Percentiles rank a stretch among this genome's conserved stretches.
phyloP scores from a whole-genome alignment of 495 filamentous ascomycete genomes.

The Penicillium paxilli region DNA sequence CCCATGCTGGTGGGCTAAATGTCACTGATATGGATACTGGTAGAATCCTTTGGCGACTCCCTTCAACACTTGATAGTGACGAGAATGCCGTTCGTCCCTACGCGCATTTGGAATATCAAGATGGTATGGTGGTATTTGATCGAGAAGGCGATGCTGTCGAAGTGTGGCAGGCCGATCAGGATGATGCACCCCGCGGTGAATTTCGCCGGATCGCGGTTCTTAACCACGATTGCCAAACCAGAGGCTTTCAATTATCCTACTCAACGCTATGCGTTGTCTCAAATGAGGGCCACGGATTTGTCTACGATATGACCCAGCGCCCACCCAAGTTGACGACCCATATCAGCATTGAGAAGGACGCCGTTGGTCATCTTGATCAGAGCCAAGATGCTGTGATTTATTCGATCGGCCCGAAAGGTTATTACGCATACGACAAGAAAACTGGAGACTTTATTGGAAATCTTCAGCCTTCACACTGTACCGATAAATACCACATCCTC shows the following conservation, averaged over 20 bases:
- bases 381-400: conserved; percentile 37
- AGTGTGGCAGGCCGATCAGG: conserved; percentile 37
- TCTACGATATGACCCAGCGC: conserved; percentile 41
- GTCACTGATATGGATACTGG: conserved; percentile 43
- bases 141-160: conserved; percentile 39
- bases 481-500: conserved; percentile 33
- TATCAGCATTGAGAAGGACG: conserved; percentile 31
- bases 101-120: conserved; percentile 43
- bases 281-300: conserved; percentile 37
- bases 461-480: conserved; percentile 28
- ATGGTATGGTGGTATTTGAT: conserved; percentile 44
- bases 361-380: conserved; percentile 41
- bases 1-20: conserved; percentile 38
- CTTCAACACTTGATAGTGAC: conserved; percentile 30
- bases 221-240: conserved; percentile 37
- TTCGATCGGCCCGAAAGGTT: conserved; percentile 38
- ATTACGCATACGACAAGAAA: conserved; percentile 34
- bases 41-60: conserved; percentile 34
- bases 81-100: conserved; percentile 32
- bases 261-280: conserved; percentile 44
- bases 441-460: conserved; percentile 30
- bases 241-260: conserved; percentile 42
- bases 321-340: conserved; percentile 32
- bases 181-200: conserved; percentile 32
- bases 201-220: conserved; percentile 38